These are phyloP conservation scores for sweet orange (Citrus sinensis) DNA, from an alignment of 345 rosid genomes.

Conservation along the genomic window DNA sequence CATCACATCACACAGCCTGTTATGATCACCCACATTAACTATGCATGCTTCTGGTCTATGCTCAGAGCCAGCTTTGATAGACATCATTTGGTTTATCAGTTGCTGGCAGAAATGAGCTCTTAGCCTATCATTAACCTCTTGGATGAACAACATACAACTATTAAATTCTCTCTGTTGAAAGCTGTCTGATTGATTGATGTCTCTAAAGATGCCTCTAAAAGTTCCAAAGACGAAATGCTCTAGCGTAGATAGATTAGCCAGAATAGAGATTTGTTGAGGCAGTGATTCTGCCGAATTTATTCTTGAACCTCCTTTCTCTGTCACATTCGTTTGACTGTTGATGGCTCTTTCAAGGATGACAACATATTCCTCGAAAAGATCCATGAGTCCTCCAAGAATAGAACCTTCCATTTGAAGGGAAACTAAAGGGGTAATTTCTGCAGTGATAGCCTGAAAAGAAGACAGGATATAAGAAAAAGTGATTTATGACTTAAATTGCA, in stretches of 20 bases:
- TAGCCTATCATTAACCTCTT: constrained; percentile 32
- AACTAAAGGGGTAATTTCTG: constrained; percentile 39
- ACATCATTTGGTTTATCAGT: constrained; percentile 28
- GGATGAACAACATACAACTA: constrained; percentile 18
- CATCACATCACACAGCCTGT: constrained; percentile 8
- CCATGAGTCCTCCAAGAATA: constrained; percentile 33
- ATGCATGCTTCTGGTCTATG: constrained; percentile 5
- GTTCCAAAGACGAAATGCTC: constrained; percentile 32
- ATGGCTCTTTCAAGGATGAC: constrained; percentile 40
- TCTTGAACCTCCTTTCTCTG: constrained; percentile 21
- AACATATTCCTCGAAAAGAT: constrained; percentile 43
- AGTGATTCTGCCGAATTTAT: constrained; percentile 31
- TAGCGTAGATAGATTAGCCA: constrained; percentile 46
- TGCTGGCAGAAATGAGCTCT: constrained; percentile 42
- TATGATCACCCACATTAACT: constrained; percentile 14
- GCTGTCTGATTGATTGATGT: constrained; percentile 8
- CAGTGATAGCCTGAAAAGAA: constrained; percentile 38
- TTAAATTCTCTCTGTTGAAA: constrained; percentile 34
- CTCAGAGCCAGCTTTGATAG: constrained; percentile 17
- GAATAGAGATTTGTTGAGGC: constrained; percentile 42
- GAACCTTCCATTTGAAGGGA: constrained; percentile 48
- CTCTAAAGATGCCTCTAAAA: constrained; percentile 27
- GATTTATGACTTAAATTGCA: background rate
- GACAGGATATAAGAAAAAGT: background rate
- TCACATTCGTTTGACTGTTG: constrained; percentile 9